Base-by-base conservation (phyloP, 2,329 filamentous ascomycete species). In the Neocucurbitaria cava region DNA sequence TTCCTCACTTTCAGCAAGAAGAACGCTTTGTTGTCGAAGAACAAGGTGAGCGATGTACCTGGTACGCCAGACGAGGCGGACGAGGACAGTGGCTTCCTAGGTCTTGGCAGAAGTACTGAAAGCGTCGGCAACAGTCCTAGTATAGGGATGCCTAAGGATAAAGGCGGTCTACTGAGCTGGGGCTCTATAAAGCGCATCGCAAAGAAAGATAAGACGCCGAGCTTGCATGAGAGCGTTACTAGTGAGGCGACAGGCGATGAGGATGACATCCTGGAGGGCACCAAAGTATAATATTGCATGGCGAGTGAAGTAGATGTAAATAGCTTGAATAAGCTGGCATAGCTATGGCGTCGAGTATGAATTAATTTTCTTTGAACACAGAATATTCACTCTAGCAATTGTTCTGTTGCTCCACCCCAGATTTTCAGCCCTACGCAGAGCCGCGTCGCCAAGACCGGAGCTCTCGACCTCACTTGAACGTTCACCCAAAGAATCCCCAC, bases 171-270 rank as follows among this genome's bases (percentile, higher is more conserved):
- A 8, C 69, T 79, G 26, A 77, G 76, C 51, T 81, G 79, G 78
- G 77, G 77, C 30, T 77, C 70, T 50, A 75, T 81, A 33, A 74
- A 80, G 61, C 76, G 77, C 52, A 74, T 78, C 30, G 76, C 75
- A 13, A 77, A 75, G 59, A 73, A 74, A 53, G 73, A 76, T 41
- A 79, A 81, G 70, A 78, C 79, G 54, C 78, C 78, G 3, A 80
- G 77, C 60, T 59, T 81, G 48, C 78, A 79, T 62, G 78, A 78
- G 59, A 81, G 79, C 56, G 65, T 78, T 59, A 67, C 76, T n/a
- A 77, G 76, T 59, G 76, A 74, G 60, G 69, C 68, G 8, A 73
- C 70, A n/a, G 71, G 68, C 2, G 74, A 76, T 45, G 75, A 76
- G 48, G 74, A 70, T n/a, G 70, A 72, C 26, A 64, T 52, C 17